A percentile compares a stretch with the other conserved stretches of the same genome.
phyloP scores from a whole-genome alignment of 2,329 filamentous ascomycete genomes.

The Thermothelomyces thermophilus region DNA sequence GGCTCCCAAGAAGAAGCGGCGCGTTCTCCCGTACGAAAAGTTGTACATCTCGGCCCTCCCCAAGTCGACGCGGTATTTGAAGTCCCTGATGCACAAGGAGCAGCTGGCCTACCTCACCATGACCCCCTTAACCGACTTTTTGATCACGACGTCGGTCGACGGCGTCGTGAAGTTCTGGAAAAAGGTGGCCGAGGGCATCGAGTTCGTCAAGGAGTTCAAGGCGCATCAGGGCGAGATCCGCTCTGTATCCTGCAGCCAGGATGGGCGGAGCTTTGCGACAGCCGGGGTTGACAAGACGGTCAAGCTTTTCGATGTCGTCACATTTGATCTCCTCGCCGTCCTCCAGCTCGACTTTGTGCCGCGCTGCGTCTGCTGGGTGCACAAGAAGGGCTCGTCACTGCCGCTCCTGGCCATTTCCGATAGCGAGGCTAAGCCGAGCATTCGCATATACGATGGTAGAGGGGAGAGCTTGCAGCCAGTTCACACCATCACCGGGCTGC shows the following conservation, averaged over 20 bases:
- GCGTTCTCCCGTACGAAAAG: conserved; percentile 88
- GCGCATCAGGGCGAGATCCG: conserved; percentile 82
- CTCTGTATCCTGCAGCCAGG: conserved; percentile 76
- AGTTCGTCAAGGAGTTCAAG: conserved; percentile 97
- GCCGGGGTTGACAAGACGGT: conserved; percentile 71
- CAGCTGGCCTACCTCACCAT: conserved; percentile 82
- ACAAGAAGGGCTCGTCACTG: conserved; percentile 77
- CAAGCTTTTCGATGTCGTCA: conserved; percentile 77
- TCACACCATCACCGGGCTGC: conserved; percentile 72
- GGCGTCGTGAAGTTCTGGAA: conserved; percentile 99
- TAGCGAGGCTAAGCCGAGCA: conserved; percentile 56
- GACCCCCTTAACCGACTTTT: conserved; percentile 86
- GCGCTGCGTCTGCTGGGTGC: conserved; percentile 84
- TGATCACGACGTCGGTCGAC: conserved; percentile 89
- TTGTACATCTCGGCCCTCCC: conserved; percentile 89
- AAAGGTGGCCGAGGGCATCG: conserved; percentile 80
- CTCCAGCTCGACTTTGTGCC: conserved; percentile 69
- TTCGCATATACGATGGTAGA: conserved; percentile 82
- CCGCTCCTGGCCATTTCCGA: conserved; percentile 81
- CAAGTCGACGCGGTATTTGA: conserved; percentile 74
- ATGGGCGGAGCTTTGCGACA: conserved; percentile 90
- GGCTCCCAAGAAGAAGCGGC: conserved; percentile 80
- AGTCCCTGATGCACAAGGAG: conserved; percentile 97
- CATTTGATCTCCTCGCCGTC: conserved; percentile 81
- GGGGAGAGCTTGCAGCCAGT: conserved; percentile 72